Evolutionary conservation across 495 filamentous ascomycete genomes (phyloP), one percentile per base, ranked within the genome.

Genomic region (Pseudotulostoma volvatum): DNA sequence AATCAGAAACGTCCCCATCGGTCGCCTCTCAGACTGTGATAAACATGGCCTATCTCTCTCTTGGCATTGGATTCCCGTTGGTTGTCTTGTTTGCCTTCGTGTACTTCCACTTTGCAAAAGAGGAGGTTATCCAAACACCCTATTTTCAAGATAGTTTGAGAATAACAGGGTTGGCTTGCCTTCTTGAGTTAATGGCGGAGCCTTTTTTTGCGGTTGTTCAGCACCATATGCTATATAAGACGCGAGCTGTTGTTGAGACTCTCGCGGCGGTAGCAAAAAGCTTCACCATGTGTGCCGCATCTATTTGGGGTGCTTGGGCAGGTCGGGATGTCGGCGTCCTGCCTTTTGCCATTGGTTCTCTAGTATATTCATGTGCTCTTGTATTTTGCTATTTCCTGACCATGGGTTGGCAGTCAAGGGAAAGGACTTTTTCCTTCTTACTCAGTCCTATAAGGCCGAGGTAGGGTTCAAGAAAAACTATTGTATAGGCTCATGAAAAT

Each of bases 321-420:
- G 50, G 62, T 1, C 40, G 48, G 23, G 65, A 77, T 34, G 39
- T 80, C 9, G 88, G 90, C 3, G 76, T 84, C 3, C 53, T 97
- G 23, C 86, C 88, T 1, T 97, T 96, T 56, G 92, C 87, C 0
- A 48, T 86, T 16, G 92, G 92, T 8, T 82, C 96, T 57, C 48
- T 84, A n/a, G 67, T 60, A 31, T 93, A 93, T 59, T 76, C 84
- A 2, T 25, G 70, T 7, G 60, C 70, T 2, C 59, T 96, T 11
- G 57, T 84, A 1, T 53, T 57, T 25, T 72, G 86, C 7, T 96
- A 95, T 48, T 52, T 55, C 25, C 59, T 60, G 49, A 58, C 61
- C 9, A 64, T 77, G 13, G 40, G 53, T 8, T 37, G 45, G 18
- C 54, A 70, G 9, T 54, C 73, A 9, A 40, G 46, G 14, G 14